Evolutionary conservation across 129 eudicot genomes (phyloP).

Genomic region (Flaveria ramosissima): DNA sequence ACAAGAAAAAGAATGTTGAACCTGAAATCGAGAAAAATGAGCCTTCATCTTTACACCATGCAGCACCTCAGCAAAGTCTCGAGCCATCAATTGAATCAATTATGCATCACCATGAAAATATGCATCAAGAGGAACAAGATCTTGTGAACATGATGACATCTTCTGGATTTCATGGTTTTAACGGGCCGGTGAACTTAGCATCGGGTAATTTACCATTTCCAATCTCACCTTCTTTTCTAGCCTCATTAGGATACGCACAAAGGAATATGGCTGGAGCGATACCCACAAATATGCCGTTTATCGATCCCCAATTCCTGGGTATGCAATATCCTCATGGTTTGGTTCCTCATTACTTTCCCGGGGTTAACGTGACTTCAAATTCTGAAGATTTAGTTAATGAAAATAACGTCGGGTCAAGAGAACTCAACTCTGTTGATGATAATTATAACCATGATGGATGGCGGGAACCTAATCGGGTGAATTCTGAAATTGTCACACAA

Average conservation of each 20-base stretch:
- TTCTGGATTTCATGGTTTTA: slow-evolving; percentile 59
- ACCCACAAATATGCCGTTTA: slow-evolving; percentile 61
- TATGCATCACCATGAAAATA: slow-evolving; percentile 44
- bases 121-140: slow-evolving; percentile 87
- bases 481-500: slow-evolving; percentile 35
- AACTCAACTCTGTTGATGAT: slow-evolving; percentile 44
- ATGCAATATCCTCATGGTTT: slow-evolving; percentile 76
- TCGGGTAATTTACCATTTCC: slow-evolving; percentile 68
- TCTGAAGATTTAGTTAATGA: slow-evolving; percentile 50
- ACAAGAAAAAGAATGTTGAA: neutral
- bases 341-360: slow-evolving; percentile 66
- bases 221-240: slow-evolving; percentile 59
- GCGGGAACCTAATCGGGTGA: slow-evolving; percentile 64
- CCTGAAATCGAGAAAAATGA: slow-evolving; percentile 30
- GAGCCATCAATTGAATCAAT: slow-evolving; percentile 47
- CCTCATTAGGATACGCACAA: slow-evolving; percentile 73
- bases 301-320: slow-evolving; percentile 59
- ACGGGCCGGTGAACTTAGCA: slow-evolving; percentile 59
- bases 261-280: slow-evolving; percentile 63
- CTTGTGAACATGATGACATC: slow-evolving; percentile 91
- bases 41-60: slow-evolving; percentile 39
- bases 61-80: slow-evolving; percentile 12
- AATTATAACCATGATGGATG: slow-evolving; percentile 52
- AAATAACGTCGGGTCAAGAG: slow-evolving; percentile 36
- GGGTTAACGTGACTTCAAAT: slow-evolving; percentile 46